These are phyloP conservation scores for Lentinus polychrous DNA, from an alignment of 1,284 basidiomycete species.

Conservation along the genomic window DNA sequence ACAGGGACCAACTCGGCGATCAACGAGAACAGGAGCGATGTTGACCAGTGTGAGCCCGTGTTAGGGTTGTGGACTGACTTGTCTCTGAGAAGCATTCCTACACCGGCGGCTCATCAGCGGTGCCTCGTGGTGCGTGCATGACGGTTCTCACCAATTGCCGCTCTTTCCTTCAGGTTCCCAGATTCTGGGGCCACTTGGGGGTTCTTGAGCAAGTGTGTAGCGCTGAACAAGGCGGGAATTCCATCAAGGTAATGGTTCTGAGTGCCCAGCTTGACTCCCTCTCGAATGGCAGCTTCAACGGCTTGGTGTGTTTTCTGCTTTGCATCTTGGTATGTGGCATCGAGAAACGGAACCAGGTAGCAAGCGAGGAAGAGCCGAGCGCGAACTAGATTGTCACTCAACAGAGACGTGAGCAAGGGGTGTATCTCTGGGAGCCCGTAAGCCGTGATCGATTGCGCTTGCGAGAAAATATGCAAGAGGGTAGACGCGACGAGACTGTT, in stretches of 20 bases:
- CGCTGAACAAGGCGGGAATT: constrained; percentile 63
- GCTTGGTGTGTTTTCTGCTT: constrained; percentile 57
- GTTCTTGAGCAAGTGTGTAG: constrained; percentile 40
- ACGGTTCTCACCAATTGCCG: constrained; percentile 46
- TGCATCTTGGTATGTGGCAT: constrained; percentile 52
- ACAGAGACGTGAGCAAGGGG: constrained; percentile 35
- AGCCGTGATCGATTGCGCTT: constrained; percentile 16
- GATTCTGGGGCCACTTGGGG: constrained; percentile 29
- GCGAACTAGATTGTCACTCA: constrained; percentile 33
- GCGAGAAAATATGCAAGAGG: constrained; percentile 49
- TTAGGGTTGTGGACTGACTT: constrained; percentile 56
- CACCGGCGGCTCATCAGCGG: constrained; percentile 1
- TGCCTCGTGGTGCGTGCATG: neutral
- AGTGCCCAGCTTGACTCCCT: constrained; percentile 78
- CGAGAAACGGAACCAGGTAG: constrained; percentile 58
- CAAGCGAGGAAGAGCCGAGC: constrained; percentile 72
- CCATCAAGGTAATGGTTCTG: constrained; percentile 75
- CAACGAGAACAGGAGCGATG: constrained; percentile 69
- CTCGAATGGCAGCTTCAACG: constrained; percentile 68
- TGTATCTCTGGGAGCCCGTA: constrained; percentile 36
- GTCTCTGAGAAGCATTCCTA: constrained; percentile 65
- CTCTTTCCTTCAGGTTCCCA: constrained; percentile 40
- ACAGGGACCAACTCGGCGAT: constrained; percentile 61
- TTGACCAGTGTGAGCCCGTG: constrained; percentile 64
- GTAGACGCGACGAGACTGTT: constrained; percentile 50